phyloP scores from a whole-genome alignment of 345 rosid genomes.

The Mercurialis annua region DNA sequence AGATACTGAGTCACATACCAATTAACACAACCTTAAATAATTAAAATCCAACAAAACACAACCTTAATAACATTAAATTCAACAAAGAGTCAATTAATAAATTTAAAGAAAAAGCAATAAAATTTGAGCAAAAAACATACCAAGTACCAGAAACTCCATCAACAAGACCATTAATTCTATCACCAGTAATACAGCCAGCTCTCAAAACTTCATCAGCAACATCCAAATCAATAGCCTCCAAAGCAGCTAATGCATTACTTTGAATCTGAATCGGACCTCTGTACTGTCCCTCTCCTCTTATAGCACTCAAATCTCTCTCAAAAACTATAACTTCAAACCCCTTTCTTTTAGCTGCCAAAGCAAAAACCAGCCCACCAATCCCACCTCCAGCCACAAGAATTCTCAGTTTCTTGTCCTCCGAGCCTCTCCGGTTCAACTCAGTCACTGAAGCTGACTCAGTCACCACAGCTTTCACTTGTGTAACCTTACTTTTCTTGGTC shows the following conservation, averaged over 20 bases:
- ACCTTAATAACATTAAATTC: constrained; percentile 4
- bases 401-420: constrained; percentile 47
- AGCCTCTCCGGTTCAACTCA: background rate
- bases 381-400: constrained; percentile 91
- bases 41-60: background rate
- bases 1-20: no score
- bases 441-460: constrained; percentile 22
- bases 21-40: no score
- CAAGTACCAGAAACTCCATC: constrained; percentile 91
- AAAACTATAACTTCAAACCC: constrained; percentile 86
- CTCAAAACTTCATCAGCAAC: constrained; percentile 83
- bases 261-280: constrained; percentile 97
- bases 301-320: constrained; percentile 84
- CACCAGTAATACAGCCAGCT: constrained; percentile 91
- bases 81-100: background rate
- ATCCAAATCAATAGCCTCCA: constrained; percentile 83
- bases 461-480: constrained; percentile 43
- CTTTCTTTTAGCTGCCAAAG: constrained; percentile 82
- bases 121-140: constrained; percentile 41
- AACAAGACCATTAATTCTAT: constrained; percentile 86
- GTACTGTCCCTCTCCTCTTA: constrained; percentile 95
- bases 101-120: background rate
- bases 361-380: constrained; percentile 83
- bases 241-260: constrained; percentile 94
- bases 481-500: constrained; percentile 18